phyloP scores from a whole-genome alignment of 2,329 filamentous ascomycete genomes.

The Ascochyta pisi region DNA sequence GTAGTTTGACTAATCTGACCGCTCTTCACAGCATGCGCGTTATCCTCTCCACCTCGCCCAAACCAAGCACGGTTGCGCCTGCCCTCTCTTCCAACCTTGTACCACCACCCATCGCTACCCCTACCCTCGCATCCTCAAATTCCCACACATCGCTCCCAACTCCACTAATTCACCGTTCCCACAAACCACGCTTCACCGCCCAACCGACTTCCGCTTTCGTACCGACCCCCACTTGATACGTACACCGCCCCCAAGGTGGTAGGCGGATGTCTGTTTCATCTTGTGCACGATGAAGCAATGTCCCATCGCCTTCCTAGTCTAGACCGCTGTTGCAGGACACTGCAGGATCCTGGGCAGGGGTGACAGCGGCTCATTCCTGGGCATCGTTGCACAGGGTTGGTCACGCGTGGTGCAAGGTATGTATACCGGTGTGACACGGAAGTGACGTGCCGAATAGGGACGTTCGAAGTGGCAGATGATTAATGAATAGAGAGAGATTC shows the following conservation, averaged over 20 bases:
- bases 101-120: background rate
- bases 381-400: background rate
- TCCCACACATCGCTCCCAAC: background rate
- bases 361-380: slow-evolving; percentile 5
- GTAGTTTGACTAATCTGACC: background rate
- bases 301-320: slow-evolving; percentile 1
- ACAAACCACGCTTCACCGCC: background rate
- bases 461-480: no score
- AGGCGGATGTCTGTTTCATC: background rate
- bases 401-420: background rate
- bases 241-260: background rate
- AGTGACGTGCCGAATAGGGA: background rate
- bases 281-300: background rate
- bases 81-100: background rate
- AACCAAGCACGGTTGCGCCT: no score
- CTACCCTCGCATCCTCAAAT: background rate
- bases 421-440: background rate
- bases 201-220: background rate
- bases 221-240: background rate
- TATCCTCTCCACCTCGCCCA: background rate
- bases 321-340: background rate
- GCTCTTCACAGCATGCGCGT: background rate
- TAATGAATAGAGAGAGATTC: no score
- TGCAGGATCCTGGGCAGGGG: background rate
- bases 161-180: background rate